Evolutionary conservation across 306 rosid genomes (phyloP).

Genomic region (Acacia melanoxylon): DNA sequence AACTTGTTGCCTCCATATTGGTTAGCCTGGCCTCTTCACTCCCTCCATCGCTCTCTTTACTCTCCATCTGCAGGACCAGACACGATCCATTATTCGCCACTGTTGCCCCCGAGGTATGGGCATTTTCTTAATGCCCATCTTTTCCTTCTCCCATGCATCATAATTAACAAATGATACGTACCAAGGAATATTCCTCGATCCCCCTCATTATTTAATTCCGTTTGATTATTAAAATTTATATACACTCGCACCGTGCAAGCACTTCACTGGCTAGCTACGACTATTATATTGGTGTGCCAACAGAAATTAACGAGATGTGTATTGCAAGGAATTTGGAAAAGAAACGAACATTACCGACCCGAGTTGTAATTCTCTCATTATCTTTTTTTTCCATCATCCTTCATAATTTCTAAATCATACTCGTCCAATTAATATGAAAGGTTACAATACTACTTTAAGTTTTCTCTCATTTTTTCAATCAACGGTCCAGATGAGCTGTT

Average conservation of each 20-base stretch:
- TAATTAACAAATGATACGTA: not conserved
- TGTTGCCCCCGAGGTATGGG: not conserved
- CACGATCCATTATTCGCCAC: not conserved
- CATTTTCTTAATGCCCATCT: not conserved
- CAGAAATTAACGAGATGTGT: not conserved
- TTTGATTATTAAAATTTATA: not conserved
- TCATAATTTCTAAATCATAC: no score
- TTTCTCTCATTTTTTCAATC: no score
- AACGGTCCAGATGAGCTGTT: no score
- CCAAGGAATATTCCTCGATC: not conserved
- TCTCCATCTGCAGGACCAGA: not conserved
- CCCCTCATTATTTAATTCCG: not conserved
- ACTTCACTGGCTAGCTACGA: not conserved
- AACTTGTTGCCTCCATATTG: slow-evolving; percentile 15
- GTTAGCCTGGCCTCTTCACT: not conserved
- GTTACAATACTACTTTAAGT: no score
- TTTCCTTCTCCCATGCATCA: not conserved
- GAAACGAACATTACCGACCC: not conserved
- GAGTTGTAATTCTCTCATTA: no score
- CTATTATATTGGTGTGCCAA: not conserved
- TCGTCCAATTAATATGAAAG: no score
- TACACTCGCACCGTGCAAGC: not conserved
- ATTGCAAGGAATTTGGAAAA: not conserved
- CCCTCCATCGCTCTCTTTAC: not conserved
- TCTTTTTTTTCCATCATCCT: no score